These are phyloP conservation scores for Pseudofabraea citricarpa DNA, from an alignment of 2,329 filamentous ascomycete genomes.

Conservation along the genomic window DNA sequence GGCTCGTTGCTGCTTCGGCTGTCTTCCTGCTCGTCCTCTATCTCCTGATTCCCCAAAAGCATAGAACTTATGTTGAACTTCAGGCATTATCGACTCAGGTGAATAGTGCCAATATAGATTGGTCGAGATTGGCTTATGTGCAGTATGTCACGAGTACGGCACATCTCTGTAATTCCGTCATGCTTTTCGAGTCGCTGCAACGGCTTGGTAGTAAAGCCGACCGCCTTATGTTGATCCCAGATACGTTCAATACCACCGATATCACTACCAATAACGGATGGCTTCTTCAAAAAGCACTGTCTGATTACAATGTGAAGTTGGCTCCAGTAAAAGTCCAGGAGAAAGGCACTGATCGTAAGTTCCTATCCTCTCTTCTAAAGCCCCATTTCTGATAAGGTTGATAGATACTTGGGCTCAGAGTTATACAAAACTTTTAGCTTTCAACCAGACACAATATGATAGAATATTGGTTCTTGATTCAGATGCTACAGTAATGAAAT, in stretches of 20 bases:
- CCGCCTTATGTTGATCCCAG: slow-evolving; percentile 34
- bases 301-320: slow-evolving; percentile 40
- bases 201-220: slow-evolving; percentile 38
- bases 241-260: slow-evolving; percentile 26
- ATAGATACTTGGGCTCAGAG: slow-evolving; percentile 55
- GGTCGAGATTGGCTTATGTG: slow-evolving; percentile 41
- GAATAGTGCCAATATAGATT: slow-evolving; percentile 28
- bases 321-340: slow-evolving; percentile 36
- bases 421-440: slow-evolving; percentile 64
- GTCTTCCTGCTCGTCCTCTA: not conserved
- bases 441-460: slow-evolving; percentile 58
- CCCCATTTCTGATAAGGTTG: slow-evolving; percentile 4
- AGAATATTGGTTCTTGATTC: slow-evolving; percentile 14
- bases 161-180: slow-evolving; percentile 45
- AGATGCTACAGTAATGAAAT: slow-evolving; percentile 26
- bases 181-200: slow-evolving; percentile 42
- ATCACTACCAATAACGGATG: slow-evolving; percentile 26
- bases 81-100: not conserved
- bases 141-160: slow-evolving; percentile 44
- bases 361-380: not conserved
- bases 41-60: not conserved
- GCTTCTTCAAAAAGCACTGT: slow-evolving; percentile 37
- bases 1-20: not conserved
- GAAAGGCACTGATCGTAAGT: slow-evolving; percentile 31
- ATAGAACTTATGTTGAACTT: not conserved